These are phyloP conservation scores for Arachis stenosperma DNA, from an alignment of 306 rosid genomes.

Conservation along the genomic window DNA sequence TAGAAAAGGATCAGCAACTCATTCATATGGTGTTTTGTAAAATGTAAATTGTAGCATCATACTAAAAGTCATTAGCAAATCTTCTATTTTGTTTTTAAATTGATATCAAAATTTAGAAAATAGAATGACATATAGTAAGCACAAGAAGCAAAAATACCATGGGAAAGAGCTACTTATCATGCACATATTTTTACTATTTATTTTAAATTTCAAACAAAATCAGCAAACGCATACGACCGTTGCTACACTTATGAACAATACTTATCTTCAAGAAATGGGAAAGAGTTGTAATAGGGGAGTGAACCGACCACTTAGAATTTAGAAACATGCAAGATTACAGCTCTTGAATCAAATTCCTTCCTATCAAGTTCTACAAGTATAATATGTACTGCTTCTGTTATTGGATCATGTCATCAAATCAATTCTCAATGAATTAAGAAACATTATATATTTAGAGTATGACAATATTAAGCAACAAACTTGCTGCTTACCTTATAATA, in stretches of 20 bases:
- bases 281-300: neutral
- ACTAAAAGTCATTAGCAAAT: neutral
- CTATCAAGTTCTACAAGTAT: neutral
- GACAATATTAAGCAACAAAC: neutral
- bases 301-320: neutral
- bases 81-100: neutral
- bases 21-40: neutral
- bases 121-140: neutral
- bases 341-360: neutral
- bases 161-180: neutral
- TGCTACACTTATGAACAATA: neutral
- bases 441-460: no score
- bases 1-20: neutral
- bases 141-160: constrained; percentile 5
- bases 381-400: neutral
- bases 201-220: constrained; percentile 26
- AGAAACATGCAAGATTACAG: neutral
- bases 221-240: neutral
- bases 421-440: neutral
- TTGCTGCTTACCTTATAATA: constrained; percentile 71
- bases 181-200: constrained; percentile 1
- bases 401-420: neutral
- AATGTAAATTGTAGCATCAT: neutral
- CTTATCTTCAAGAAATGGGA: neutral
- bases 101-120: constrained; percentile 14